Evolutionary conservation across 2,329 filamentous ascomycete species (phyloP), one percentile per base, ranked within the genome.

Genomic region (Bipolaris sorokiniana): DNA sequence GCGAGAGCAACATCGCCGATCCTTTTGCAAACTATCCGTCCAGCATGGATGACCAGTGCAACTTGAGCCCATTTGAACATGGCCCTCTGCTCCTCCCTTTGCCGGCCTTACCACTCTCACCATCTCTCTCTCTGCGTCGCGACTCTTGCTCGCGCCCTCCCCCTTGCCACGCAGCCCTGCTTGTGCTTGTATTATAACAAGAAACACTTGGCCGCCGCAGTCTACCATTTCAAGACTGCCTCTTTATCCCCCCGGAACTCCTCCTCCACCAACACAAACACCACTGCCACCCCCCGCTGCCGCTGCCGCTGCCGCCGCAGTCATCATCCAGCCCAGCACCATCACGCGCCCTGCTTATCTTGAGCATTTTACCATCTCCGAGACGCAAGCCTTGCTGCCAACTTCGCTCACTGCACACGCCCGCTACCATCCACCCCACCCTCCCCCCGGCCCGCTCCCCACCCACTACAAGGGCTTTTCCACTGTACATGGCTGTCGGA

Each of bases 1-100:
- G 46, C 54, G 60, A 60, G 64, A 65, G 59, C 62, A 67, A 57
- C 65, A 69, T 65, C 63, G 63, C 59, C 63, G 63, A 65, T 65
- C 63, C 42, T 26, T 26, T 44, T 33, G 34, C 26, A 7, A 48
- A 36, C 56, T 48, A 62, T 55, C 51, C 51, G 47, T 55, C 56
- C 49, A 64, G 44, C 52, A 65, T 65, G 63, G 48, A 65, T 65
- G 59, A 65, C 63, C 63, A 62, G 56, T 62, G 44, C 63, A 65
- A 58, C 50, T 50, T 45, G 41, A 37, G 23, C 48, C 51, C 53
- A 52, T 40, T 48, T 58, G 45, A 51, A 55, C 56, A 51, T 47
- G 48, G 50, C 26, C 50, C 53, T 45, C 50, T 23, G 56, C 38
- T 57, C 36, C 38, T 45, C 50, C 26, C 40, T 36, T 47, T 20